Evolutionary conservation across 2,329 filamentous ascomycete genomes (phyloP).

Genomic region (Alternaria dauci): DNA sequence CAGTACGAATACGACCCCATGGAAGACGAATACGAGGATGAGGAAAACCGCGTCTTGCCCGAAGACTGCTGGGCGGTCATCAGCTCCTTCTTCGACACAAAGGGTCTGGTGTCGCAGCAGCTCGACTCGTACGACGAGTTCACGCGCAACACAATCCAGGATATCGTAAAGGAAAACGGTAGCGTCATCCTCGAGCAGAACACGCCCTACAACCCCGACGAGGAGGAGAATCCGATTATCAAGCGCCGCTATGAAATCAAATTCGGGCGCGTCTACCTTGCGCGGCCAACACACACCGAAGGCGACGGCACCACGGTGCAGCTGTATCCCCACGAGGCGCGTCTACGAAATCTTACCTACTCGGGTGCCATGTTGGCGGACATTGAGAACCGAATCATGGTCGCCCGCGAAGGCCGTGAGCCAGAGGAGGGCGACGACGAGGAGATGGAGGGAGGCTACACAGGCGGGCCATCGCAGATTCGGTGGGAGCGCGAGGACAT

Average conservation of each 20-base stretch:
- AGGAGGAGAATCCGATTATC: conserved; percentile 74
- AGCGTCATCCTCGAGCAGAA: conserved; percentile 93
- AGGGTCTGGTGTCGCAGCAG: conserved; percentile 96
- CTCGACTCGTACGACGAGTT: conserved; percentile 99
- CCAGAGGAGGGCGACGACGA: conserved; percentile 71
- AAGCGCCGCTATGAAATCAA: conserved; percentile 94
- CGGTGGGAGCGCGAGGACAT: conserved; percentile 61
- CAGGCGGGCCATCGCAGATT: conserved; percentile 47
- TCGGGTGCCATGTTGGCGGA: conserved; percentile 89
- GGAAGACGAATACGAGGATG: conserved; percentile 69
- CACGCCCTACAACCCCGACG: conserved; percentile 76
- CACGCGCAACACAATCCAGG: conserved; percentile 90
- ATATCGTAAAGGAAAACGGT: conserved; percentile 91
- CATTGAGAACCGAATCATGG: conserved; percentile 83
- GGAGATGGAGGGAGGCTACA: conserved; percentile 50
- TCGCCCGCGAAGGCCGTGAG: conserved; percentile 77
- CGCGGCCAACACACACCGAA: conserved; percentile 89
- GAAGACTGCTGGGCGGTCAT: conserved; percentile 99
- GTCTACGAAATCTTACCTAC: conserved; percentile 94
- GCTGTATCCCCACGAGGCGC: conserved; percentile 92
- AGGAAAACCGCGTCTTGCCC: conserved; percentile 75
- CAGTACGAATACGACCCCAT: conserved; percentile 4
- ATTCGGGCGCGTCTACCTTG: conserved; percentile 89
- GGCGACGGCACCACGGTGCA: conserved; percentile 87
- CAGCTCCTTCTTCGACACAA: conserved; percentile 93